phyloP scores from a whole-genome alignment of 176 grass and related monocot genomes.

The Canna indica region DNA sequence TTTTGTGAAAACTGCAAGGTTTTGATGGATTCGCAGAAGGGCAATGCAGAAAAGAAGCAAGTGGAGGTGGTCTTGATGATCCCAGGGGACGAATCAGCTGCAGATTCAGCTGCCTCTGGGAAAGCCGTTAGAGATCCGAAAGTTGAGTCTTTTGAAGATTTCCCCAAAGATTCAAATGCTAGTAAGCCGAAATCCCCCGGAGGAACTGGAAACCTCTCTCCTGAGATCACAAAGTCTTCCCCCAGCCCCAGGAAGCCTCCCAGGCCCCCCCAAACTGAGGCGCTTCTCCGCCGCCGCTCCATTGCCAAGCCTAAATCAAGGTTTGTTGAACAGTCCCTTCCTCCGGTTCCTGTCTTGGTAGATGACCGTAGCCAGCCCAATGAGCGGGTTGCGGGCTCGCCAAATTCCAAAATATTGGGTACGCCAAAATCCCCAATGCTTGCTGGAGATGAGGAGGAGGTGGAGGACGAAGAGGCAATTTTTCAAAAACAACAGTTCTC shows the following conservation, averaged over 20 bases:
- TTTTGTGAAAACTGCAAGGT: not conserved
- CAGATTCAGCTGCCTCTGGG: not conserved
- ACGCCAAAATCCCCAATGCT: not conserved
- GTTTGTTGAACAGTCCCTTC: conserved; percentile 1
- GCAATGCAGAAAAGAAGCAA: not conserved
- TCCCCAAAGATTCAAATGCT: not conserved
- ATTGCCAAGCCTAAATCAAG: conserved; percentile 14
- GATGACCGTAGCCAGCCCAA: not conserved
- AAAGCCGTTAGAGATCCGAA: not conserved
- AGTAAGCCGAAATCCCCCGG: not conserved
- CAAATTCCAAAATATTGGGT: not conserved
- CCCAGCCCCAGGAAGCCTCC: conserved; percentile 4
- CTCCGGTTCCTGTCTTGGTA: not conserved
- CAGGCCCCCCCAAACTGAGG: not conserved
- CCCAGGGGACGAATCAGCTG: not conserved
- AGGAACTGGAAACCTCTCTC: not conserved
- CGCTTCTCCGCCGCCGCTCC: not conserved
- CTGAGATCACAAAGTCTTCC: conserved; percentile 2
- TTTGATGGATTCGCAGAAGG: not conserved
- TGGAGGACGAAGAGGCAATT: conserved; percentile 45
- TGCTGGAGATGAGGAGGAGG: conserved; percentile 29
- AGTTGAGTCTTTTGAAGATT: conserved; percentile 8
- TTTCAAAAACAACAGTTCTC: conserved; percentile 30
- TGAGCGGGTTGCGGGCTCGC: not conserved
- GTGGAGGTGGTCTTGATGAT: conserved; percentile 9